Percentiles rank a stretch among this genome's conserved stretches.
phyloP scores from a whole-genome alignment of 352 stramenopile genomes.

The Pythium biforme region DNA sequence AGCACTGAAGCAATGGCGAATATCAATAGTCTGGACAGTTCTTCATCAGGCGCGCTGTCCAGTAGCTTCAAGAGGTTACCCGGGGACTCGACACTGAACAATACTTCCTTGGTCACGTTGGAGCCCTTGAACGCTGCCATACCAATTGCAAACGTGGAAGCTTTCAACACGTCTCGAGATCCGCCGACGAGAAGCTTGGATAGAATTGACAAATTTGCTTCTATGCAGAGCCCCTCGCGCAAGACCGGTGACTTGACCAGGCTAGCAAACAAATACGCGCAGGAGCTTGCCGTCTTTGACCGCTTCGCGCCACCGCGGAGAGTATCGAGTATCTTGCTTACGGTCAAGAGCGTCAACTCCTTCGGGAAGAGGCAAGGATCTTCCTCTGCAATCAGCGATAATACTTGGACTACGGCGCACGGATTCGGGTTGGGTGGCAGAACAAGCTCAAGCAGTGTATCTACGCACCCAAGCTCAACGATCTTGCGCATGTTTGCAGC shows the following conservation, averaged over 20 bases:
- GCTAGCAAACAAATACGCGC: slow-evolving; percentile 59
- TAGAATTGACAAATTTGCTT: slow-evolving; percentile 61
- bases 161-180: slow-evolving; percentile 47
- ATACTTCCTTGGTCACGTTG: slow-evolving; percentile 36
- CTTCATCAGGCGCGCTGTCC: slow-evolving; percentile 21
- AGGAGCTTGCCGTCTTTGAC: slow-evolving; percentile 48
- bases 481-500: slow-evolving; percentile 59
- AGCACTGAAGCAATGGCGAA: slow-evolving; percentile 48
- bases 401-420: slow-evolving; percentile 48
- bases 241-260: slow-evolving; percentile 50
- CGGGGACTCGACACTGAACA: slow-evolving; percentile 51
- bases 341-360: slow-evolving; percentile 36
- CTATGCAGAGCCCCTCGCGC: slow-evolving; percentile 41
- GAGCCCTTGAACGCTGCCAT: slow-evolving; percentile 40
- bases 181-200: slow-evolving; percentile 65
- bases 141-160: slow-evolving; percentile 52
- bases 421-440: slow-evolving; percentile 40
- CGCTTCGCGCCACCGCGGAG: slow-evolving; percentile 63
- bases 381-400: slow-evolving; percentile 61
- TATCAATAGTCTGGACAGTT: slow-evolving; percentile 41
- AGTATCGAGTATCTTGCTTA: slow-evolving; percentile 55
- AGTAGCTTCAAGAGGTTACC: slow-evolving; percentile 56
- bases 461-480: slow-evolving; percentile 47
- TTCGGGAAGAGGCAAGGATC: slow-evolving; percentile 51
- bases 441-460: slow-evolving; percentile 53